Evolutionary conservation across 1,284 basidiomycete genomes (phyloP).

Genomic region (Microbotryomycetes sp.): DNA sequence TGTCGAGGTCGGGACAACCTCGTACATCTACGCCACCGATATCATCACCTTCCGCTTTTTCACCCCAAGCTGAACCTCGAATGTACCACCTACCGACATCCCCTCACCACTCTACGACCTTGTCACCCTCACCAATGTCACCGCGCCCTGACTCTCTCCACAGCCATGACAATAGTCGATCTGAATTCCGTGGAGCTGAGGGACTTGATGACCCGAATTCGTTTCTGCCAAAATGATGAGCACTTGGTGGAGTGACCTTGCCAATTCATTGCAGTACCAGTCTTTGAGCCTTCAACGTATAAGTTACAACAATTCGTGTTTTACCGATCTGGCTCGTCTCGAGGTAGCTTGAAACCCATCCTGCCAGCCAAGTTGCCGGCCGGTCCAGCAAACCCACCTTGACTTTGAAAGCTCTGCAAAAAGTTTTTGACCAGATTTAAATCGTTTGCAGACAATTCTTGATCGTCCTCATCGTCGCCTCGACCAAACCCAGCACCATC

Average conservation of each 20-base stretch:
- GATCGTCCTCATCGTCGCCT: conserved; percentile 43
- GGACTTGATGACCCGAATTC: not conserved
- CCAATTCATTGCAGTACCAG: not conserved
- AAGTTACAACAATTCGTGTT: not conserved
- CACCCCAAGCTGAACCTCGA: not conserved
- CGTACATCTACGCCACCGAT: too few relatives aligned
- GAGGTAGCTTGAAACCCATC: conserved; percentile 45
- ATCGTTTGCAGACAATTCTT: conserved; percentile 49
- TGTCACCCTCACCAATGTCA: too few relatives aligned
- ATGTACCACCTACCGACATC: too few relatives aligned
- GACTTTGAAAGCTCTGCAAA: conserved; percentile 85
- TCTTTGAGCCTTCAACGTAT: not conserved
- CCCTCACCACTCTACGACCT: too few relatives aligned
- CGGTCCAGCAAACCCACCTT: conserved; percentile 75
- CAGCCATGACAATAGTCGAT: not conserved
- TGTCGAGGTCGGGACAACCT: too few relatives aligned
- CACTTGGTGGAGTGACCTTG: too few relatives aligned
- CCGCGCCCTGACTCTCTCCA: not conserved
- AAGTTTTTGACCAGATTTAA: conserved; percentile 91
- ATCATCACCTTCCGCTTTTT: too few relatives aligned
- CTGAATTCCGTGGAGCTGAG: not conserved
- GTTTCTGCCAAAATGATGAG: not conserved
- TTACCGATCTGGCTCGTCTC: conserved; percentile 8
- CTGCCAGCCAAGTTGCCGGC: conserved; percentile 79
- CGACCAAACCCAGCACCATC: conserved; percentile 67